Evolutionary conservation across 2,329 filamentous ascomycete species (phyloP).

Genomic region (Myriosclerotinia curreyana): DNA sequence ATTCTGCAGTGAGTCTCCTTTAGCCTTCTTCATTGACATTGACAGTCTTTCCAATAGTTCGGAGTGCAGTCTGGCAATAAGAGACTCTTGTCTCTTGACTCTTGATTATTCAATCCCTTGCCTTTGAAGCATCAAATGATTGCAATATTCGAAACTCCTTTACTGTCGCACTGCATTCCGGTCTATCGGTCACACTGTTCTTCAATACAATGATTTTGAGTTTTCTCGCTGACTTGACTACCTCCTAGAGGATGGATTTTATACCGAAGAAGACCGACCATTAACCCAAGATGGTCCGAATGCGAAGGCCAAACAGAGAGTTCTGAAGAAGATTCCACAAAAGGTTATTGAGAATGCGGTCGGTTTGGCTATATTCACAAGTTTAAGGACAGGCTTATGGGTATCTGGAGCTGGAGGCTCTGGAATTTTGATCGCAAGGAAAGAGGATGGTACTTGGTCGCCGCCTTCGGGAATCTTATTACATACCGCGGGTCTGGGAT

Average conservation of each 20-base stretch:
- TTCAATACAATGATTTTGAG: slow-evolving; percentile 14
- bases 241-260: slow-evolving; percentile 63
- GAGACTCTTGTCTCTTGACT: too few species aligned
- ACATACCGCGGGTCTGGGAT: slow-evolving; percentile 84
- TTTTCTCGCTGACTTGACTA: slow-evolving; percentile 14
- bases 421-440: slow-evolving; percentile 79
- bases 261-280: slow-evolving; percentile 49
- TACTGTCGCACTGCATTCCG: too few species aligned
- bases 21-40: slow-evolving; percentile 33
- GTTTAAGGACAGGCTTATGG: slow-evolving; percentile 91
- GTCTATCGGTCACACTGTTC: too few species aligned
- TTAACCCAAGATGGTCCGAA: slow-evolving; percentile 38
- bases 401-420: slow-evolving; percentile 87
- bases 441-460: slow-evolving; percentile 83
- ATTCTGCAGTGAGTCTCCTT: slow-evolving; percentile 69
- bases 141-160: too few species aligned
- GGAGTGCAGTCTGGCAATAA: too few species aligned
- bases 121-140: too few species aligned
- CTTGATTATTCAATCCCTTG: too few species aligned
- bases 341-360: slow-evolving; percentile 85
- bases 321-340: slow-evolving; percentile 75
- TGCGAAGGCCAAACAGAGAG: slow-evolving; percentile 53
- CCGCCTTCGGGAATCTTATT: slow-evolving; percentile 87
- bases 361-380: slow-evolving; percentile 89
- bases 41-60: too few species aligned